Evolutionary conservation across 106 monocot species (phyloP).

Genomic region (Allium cepa): DNA sequence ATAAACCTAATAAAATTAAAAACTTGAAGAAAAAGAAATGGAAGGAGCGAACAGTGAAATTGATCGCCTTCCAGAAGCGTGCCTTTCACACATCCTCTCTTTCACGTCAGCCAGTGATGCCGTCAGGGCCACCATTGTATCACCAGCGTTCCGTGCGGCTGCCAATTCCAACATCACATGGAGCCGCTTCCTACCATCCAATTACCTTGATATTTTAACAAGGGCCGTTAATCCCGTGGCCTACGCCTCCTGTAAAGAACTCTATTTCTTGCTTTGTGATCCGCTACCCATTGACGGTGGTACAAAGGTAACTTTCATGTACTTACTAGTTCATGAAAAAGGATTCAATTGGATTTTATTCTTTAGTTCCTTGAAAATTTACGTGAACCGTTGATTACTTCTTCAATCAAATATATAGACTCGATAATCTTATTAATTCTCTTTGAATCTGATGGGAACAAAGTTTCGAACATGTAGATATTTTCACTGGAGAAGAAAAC

Average conservation of each 20-base stretch:
- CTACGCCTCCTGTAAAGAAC: slow-evolving; percentile 27
- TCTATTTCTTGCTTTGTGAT: slow-evolving; percentile 33
- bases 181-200: slow-evolving; percentile 38
- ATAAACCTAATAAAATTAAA: background rate
- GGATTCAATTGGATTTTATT: background rate
- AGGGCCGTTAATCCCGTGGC: slow-evolving; percentile 18
- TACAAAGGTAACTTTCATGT: slow-evolving; percentile 14
- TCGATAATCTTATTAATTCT: too few species aligned
- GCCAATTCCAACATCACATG: slow-evolving; percentile 36
- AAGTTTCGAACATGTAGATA: slow-evolving; percentile 20
- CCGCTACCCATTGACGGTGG: slow-evolving; percentile 47
- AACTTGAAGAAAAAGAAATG: background rate
- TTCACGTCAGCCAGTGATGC: slow-evolving; percentile 34
- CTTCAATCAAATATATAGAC: too few species aligned
- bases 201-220: slow-evolving; percentile 22
- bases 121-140: slow-evolving; percentile 25
- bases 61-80: slow-evolving; percentile 15
- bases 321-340: background rate
- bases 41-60: background rate
- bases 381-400: background rate
- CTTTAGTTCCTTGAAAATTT: background rate
- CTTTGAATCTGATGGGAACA: too few species aligned
- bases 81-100: slow-evolving; percentile 30
- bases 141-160: slow-evolving; percentile 24
- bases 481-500: slow-evolving; percentile 53